Percentiles rank a stretch among this genome's conserved stretches.
Evolutionary conservation across 371 early-diverging fungal genomes (phyloP).

Genomic region (Mortierella sp.): DNA sequence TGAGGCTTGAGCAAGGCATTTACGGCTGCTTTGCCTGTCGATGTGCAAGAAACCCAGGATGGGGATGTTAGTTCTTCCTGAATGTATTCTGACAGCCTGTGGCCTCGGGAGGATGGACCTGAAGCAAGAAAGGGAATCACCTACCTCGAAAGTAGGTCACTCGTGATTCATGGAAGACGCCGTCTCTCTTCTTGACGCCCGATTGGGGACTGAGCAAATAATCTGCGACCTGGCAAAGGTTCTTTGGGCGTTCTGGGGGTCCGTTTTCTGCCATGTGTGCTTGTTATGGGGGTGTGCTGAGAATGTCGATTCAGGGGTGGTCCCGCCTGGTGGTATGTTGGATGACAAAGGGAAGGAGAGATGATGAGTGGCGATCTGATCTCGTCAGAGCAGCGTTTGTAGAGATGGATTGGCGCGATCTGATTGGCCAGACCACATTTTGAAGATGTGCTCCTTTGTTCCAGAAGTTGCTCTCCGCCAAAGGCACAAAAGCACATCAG

Average conservation of each 20-base stretch:
- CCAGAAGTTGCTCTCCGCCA: too few relatives aligned
- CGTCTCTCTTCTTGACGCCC: constrained; percentile 83
- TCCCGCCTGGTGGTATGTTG: too few relatives aligned
- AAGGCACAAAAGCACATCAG: too few relatives aligned
- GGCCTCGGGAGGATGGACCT: too few relatives aligned
- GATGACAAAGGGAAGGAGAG: too few relatives aligned
- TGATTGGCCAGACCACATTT: too few relatives aligned
- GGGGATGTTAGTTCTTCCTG: neutral
- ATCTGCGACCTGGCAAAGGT: constrained; percentile 68
- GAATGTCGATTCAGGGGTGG: too few relatives aligned
- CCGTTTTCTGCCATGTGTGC: constrained; percentile 32
- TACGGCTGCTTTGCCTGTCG: constrained; percentile 85
- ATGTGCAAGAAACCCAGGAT: neutral
- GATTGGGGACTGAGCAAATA: constrained; percentile 73
- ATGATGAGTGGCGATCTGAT: too few relatives aligned
- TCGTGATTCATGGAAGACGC: constrained; percentile 90
- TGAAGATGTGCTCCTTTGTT: too few relatives aligned
- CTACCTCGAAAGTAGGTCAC: constrained; percentile 94
- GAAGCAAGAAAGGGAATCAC: neutral
- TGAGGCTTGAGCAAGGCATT: constrained; percentile 85
- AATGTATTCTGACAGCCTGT: neutral
- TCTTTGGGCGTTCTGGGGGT: constrained; percentile 62
- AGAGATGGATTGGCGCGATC: too few relatives aligned
- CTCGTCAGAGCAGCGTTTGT: too few relatives aligned
- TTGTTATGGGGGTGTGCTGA: neutral